phyloP scores from a whole-genome alignment of 495 filamentous ascomycete genomes.

The Neohortaea acidophila region DNA sequence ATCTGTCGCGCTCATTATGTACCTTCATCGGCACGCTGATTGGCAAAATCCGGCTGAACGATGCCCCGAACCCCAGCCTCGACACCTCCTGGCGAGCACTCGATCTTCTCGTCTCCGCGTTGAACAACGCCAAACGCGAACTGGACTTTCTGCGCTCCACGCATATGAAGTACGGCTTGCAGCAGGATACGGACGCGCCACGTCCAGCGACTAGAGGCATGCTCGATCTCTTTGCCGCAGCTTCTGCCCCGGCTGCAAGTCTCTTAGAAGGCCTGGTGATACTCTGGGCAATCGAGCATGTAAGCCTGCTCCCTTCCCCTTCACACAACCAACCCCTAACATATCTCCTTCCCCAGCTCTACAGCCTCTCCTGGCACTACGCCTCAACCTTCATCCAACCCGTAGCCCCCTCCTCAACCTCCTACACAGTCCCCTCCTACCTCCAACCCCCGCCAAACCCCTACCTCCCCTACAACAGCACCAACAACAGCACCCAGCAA shows the following conservation, averaged over 20 bases:
- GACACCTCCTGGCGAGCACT: slow-evolving; percentile 32
- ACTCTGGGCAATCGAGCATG: slow-evolving; percentile 58
- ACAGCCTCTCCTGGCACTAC: slow-evolving; percentile 28
- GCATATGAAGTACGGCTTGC: slow-evolving; percentile 44
- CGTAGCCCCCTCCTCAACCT: slow-evolving; percentile 5
- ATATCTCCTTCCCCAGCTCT: too few relatives aligned
- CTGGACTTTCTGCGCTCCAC: slow-evolving; percentile 53
- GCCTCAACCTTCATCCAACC: slow-evolving; percentile 22
- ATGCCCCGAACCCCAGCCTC: slow-evolving; percentile 26
- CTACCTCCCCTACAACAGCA: slow-evolving; percentile 22
- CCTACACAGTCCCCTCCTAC: slow-evolving; percentile 14
- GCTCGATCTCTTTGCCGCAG: slow-evolving; percentile 41
- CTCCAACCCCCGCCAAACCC: slow-evolving; percentile 1
- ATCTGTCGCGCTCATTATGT: slow-evolving; percentile 61
- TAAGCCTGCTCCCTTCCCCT: slow-evolving; percentile 13
- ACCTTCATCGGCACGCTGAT: slow-evolving; percentile 54
- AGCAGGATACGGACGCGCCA: slow-evolving; percentile 31
- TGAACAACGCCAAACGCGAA: slow-evolving; percentile 52
- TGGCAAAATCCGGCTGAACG: slow-evolving; percentile 43
- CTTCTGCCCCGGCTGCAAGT: slow-evolving; percentile 30
- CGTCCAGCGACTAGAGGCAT: slow-evolving; percentile 35
- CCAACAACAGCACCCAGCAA: slow-evolving; percentile 4
- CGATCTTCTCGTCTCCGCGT: slow-evolving; percentile 45
- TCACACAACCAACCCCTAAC: background rate
- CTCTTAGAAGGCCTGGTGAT: slow-evolving; percentile 53